Conservation (phyloP, 805 yeast genomes). For the Cyberlindnera mrakii region DNA sequence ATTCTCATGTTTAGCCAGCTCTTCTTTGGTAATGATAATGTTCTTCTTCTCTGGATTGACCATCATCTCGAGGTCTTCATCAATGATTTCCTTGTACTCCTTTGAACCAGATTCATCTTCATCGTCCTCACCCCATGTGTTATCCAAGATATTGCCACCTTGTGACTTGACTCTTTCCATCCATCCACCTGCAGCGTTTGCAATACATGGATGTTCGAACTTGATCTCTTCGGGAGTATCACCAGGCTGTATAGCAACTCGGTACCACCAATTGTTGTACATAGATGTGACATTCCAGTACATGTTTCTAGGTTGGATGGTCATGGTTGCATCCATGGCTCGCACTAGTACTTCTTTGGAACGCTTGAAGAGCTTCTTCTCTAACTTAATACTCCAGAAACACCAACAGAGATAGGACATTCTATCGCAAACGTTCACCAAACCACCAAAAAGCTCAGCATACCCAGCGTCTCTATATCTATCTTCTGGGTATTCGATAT, state of each 20-base stretch:
- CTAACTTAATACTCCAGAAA: conserved; percentile 27
- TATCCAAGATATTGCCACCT: conserved; percentile 26
- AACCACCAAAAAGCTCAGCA: conserved; percentile 27
- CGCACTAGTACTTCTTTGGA: conserved; percentile 29
- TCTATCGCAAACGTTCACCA: conserved; percentile 29
- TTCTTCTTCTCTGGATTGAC: conserved; percentile 21
- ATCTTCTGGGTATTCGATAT: conserved; percentile 29
- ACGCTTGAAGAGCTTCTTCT: conserved; percentile 12
- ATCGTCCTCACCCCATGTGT: conserved; percentile 28
- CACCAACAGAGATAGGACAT: conserved; percentile 30
- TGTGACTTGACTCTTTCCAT: conserved; percentile 30
- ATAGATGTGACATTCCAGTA: conserved; percentile 33
- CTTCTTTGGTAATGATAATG: conserved; percentile 4
- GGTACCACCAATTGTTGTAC: conserved; percentile 33
- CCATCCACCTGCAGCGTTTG: conserved; percentile 29
- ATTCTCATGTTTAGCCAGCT: conserved; percentile 7
- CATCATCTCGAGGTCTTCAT: conserved; percentile 26
- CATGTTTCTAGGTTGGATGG: conserved; percentile 30
- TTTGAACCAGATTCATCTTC: conserved; percentile 6
- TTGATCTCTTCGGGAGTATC: conserved; percentile 8
- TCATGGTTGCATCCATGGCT: conserved; percentile 32
- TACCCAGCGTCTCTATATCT: conserved; percentile 26
- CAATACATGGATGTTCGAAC: conserved; percentile 25
- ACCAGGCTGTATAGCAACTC: conserved; percentile 24
- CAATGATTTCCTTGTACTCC: conserved; percentile 11